Conservation (phyloP, 225 moss, liverwort and hornwort species). For the Pseudisothecium myosuroides region DNA sequence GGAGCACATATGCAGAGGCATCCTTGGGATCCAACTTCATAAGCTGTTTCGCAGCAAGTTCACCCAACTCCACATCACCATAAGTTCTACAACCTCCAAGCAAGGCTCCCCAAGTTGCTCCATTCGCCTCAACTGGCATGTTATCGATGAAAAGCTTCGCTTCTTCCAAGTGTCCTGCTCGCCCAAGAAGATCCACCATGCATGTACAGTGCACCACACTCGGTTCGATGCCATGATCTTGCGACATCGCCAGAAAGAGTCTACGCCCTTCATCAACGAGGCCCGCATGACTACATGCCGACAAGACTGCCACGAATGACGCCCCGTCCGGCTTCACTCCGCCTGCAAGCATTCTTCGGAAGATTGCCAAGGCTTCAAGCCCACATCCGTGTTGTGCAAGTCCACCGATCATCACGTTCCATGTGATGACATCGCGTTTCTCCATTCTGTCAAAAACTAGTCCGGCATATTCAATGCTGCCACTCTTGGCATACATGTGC, state of each 20-base stretch:
- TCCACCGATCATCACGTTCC: neutral
- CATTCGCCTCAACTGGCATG: neutral
- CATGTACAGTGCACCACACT: neutral
- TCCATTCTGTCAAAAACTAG: neutral
- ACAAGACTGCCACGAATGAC: neutral
- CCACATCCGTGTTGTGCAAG: neutral
- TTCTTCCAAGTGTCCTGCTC: neutral
- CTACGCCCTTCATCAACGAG: neutral
- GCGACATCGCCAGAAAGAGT: neutral
- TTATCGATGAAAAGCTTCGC: neutral
- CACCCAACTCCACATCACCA: neutral
- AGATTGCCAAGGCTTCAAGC: neutral
- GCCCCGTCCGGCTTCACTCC: neutral
- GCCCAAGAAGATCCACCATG: neutral
- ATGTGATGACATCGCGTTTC: neutral
- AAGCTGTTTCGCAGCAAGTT: neutral
- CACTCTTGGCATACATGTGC: neutral
- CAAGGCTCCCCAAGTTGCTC: neutral
- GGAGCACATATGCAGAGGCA: neutral
- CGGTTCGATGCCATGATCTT: neutral
- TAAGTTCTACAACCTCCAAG: neutral
- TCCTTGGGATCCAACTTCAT: neutral
- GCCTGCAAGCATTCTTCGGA: neutral
- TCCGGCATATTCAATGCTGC: neutral
- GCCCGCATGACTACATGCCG: neutral